Evolutionary conservation across 2,329 filamentous ascomycete genomes (phyloP), one percentile per base, ranked within the genome.

Genomic region (Talaromyces sp.): DNA sequence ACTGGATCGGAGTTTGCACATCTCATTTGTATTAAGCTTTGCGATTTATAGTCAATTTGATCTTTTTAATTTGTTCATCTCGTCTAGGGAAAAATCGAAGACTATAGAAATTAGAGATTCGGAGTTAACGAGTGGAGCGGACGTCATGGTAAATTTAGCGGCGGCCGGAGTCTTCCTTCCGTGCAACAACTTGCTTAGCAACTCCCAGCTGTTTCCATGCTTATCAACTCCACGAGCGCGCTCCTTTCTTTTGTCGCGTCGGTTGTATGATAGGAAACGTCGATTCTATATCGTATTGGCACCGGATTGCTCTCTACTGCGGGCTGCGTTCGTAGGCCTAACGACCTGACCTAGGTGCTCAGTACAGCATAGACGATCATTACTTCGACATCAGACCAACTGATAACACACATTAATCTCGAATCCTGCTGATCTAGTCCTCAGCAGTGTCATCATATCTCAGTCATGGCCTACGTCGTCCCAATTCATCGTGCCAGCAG

Each of bases 401-500:
- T 9, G 10, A 24, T 37, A 56, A 11, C 33, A 39, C 11, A 22
- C 37, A 16, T 22, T n/a, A 37, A 5, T 39, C 5, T 22, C 3
- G 11, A 56, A 16, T 3, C 24, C 33, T 56, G 52, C 52, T 37
- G 35, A 22, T 11, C 16, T 22, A 37, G 4, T 24, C 19, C 22
- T 47, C 11, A 24, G 13, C 19, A 22, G 7, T 13, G 22, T 10
- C 31, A 14, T 56, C 10, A 6, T 37, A 22, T n/a, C 16, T 54
- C 22, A 57, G 74, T 45, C 66, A 99, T 99, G 95, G 91, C 95
- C 61, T 99, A 98, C 77, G 83, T 99, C 73, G 93, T 92, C 67
- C 93, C 95, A 45, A 95, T 99, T 65, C 95, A 99, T 78, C 86
- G 89, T 72, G 90, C 95, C 27, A 97, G 92, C 76, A 96, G 92